These are phyloP conservation scores for Cenchrus fungigraminus DNA, from an alignment of 176 grass and related monocot species.

Conservation along the genomic window DNA sequence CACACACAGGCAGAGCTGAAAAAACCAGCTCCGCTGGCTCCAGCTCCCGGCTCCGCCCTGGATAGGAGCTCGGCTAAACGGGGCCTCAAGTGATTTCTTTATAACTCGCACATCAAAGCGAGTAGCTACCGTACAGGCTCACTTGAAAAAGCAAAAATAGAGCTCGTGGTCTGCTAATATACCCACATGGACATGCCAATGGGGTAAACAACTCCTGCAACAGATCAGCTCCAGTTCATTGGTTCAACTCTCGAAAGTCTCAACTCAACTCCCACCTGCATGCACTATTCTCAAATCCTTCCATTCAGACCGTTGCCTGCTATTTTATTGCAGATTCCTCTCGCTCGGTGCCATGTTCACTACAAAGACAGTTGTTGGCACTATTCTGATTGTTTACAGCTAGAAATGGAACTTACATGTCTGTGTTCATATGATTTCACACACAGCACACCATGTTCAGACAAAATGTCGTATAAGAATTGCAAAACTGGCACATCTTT, in stretches of 20 bases:
- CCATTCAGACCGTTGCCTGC: neutral
- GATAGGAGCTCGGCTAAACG: no score
- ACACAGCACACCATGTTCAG: constrained; percentile 23
- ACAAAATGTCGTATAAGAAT: constrained; percentile 25
- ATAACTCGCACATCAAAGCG: constrained; percentile 12
- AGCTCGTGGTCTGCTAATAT: constrained; percentile 17
- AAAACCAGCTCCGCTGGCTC: no score
- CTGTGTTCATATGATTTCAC: neutral
- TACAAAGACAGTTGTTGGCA: constrained; percentile 20
- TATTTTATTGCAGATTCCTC: constrained; percentile 36
- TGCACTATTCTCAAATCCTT: constrained; percentile 34
- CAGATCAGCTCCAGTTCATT: constrained; percentile 21
- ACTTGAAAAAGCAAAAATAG: constrained; percentile 11
- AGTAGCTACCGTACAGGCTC: neutral
- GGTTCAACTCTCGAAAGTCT: constrained; percentile 28
- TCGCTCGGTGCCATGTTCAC: constrained; percentile 32
- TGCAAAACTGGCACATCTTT: constrained; percentile 6
- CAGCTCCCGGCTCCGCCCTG: no score
- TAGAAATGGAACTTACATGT: neutral
- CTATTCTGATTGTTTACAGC: constrained; percentile 17
- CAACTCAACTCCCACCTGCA: constrained; percentile 31
- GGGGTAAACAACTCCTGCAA: constrained; percentile 29
- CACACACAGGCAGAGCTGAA: no score
- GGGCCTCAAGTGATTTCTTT: neutral
- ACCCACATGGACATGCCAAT: constrained; percentile 43